Conservation (phyloP, 2,329 filamentous ascomycete genomes). For the Cercospora sp. region DNA sequence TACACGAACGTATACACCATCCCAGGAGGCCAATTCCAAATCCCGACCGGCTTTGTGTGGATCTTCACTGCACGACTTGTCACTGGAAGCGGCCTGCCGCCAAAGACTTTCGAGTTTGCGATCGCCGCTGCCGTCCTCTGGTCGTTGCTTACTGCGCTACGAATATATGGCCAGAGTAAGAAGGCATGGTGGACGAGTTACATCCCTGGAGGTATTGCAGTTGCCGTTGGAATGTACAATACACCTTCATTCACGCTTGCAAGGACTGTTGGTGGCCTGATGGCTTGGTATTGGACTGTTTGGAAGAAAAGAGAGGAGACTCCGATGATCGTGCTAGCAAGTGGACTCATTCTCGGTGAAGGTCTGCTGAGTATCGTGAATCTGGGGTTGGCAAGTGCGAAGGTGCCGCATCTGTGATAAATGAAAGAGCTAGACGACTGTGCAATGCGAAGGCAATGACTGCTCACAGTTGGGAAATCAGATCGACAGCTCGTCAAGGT, state of each 20-base stretch:
- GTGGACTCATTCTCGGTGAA: conserved; percentile 87
- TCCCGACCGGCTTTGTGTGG: conserved; percentile 95
- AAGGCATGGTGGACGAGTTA: conserved; percentile 66
- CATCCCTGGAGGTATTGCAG: conserved; percentile 90
- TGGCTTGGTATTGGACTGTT: conserved; percentile 75
- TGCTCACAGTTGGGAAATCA: not conserved
- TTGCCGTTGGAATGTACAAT: conserved; percentile 98
- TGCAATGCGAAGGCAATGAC: not conserved
- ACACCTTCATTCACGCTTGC: conserved; percentile 94
- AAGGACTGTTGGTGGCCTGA: conserved; percentile 73
- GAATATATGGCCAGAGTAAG: conserved; percentile 56
- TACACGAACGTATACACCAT: conserved; percentile 90
- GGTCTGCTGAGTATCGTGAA: conserved; percentile 91
- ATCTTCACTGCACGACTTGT: conserved; percentile 93
- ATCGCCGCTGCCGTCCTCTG: conserved; percentile 73
- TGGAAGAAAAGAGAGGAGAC: conserved; percentile 61
- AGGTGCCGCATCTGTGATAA: conserved; percentile 66
- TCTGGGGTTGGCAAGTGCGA: conserved; percentile 72
- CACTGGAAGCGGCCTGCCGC: conserved; percentile 82
- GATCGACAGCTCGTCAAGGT: not conserved
- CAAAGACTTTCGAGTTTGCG: conserved; percentile 80
- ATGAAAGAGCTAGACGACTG: not conserved
- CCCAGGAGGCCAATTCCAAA: conserved; percentile 85
- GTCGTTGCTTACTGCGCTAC: conserved; percentile 65
- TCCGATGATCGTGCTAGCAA: conserved; percentile 83